phyloP scores from a whole-genome alignment of 441 rosid species.

The Erodium chrysanthum region DNA sequence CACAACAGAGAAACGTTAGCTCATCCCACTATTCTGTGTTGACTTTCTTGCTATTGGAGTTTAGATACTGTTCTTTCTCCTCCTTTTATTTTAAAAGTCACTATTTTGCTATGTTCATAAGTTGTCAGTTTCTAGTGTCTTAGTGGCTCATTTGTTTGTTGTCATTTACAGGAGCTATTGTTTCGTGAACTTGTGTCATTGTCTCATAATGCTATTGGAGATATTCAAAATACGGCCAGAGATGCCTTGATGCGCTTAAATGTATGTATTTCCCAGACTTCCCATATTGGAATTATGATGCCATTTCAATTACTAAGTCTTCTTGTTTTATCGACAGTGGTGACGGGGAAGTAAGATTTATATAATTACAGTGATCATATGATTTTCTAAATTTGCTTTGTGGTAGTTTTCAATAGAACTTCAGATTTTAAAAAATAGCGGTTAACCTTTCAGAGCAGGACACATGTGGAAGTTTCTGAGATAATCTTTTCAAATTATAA shows the following conservation, averaged over 20 bases:
- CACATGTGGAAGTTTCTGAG: no score
- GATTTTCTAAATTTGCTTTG: not conserved
- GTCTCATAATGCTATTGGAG: slow-evolving; percentile 45
- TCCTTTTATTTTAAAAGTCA: not conserved
- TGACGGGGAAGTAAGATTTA: not conserved
- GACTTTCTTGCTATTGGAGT: no score
- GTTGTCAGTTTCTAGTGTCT: not conserved
- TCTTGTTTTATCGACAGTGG: not conserved
- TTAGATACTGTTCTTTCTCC: not conserved
- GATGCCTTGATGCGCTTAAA: slow-evolving; percentile 69
- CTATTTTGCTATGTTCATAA: not conserved
- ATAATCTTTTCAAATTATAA: no score
- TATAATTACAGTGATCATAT: no score
- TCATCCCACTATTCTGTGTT: no score
- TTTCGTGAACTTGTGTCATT: slow-evolving; percentile 55
- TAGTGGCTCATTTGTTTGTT: not conserved
- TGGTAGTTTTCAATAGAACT: not conserved
- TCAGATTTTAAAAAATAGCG: not conserved
- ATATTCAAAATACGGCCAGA: slow-evolving; percentile 61
- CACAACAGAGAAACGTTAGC: no score
- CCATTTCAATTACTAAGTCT: not conserved
- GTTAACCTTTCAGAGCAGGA: no score
- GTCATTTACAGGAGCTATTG: slow-evolving; percentile 42
- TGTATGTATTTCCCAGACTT: slow-evolving; percentile 34
- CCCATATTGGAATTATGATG: not conserved